These are phyloP conservation scores for Talaromyces sp. DNA, from an alignment of 2,329 filamentous ascomycete genomes.

Conservation along the genomic window DNA sequence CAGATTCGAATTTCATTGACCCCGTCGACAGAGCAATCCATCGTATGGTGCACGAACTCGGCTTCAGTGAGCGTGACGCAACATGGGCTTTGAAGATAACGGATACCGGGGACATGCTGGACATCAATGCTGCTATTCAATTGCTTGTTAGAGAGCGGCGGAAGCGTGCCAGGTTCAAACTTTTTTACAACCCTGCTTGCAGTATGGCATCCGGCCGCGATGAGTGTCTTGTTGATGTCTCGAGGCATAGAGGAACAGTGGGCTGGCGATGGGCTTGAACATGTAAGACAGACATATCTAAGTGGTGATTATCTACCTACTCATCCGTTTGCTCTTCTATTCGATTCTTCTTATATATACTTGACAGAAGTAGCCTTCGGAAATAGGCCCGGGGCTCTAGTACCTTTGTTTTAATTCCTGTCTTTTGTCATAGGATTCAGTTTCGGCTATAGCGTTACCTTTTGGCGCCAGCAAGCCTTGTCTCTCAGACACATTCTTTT, in stretches of 20 bases:
- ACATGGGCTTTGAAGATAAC: conserved; percentile 55
- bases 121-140: conserved; percentile 54
- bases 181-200: conserved; percentile 13
- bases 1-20: conserved; percentile 38
- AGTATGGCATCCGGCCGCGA: background rate
- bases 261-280: conserved; percentile 38
- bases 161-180: conserved; percentile 20
- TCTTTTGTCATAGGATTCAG: background rate
- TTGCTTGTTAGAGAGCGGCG: conserved; percentile 44
- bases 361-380: background rate
- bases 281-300: background rate
- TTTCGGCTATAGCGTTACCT: background rate
- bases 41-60: conserved; percentile 54
- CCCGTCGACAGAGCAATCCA: conserved; percentile 54
- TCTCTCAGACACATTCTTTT: background rate
- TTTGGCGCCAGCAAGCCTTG: background rate
- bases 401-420: background rate
- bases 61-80: conserved; percentile 53
- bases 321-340: no score
- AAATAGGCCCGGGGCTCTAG: background rate
- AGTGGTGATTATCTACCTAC: background rate
- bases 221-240: conserved; percentile 12
- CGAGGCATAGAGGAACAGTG: conserved; percentile 23
- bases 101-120: conserved; percentile 55
- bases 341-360: background rate